phyloP scores from a whole-genome alignment of 768 basidiomycete genomes.

The Ephemerocybe angulata region DNA sequence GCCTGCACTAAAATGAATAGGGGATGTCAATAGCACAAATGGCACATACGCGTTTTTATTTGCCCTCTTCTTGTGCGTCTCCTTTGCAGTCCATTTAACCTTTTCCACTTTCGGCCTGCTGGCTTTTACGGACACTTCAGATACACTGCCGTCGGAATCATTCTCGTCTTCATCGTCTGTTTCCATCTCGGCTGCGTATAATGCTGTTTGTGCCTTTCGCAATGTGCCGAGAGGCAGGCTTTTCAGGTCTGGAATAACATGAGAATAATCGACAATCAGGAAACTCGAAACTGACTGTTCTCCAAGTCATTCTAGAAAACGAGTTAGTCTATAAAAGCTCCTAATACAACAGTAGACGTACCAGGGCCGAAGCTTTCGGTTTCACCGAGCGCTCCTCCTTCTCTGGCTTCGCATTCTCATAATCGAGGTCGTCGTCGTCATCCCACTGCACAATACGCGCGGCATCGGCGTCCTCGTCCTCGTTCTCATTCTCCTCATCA shows the following conservation, averaged over 20 bases:
- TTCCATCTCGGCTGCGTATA: conserved; percentile 39
- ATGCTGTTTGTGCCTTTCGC: conserved; percentile 57
- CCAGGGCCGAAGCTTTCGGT: conserved; percentile 30
- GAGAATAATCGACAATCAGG: not conserved
- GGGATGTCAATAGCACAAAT: conserved; percentile 1
- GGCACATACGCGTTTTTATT: conserved; percentile 83
- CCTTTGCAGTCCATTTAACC: conserved; percentile 38
- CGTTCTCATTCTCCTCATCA: conserved; percentile 11
- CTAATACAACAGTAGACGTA: conserved; percentile 11
- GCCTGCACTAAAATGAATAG: conserved; percentile 40
- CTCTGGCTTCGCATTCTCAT: conserved; percentile 41
- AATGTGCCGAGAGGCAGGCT: conserved; percentile 61
- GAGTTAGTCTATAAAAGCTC: not conserved
- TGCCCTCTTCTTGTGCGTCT: conserved; percentile 44
- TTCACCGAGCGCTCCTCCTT: conserved; percentile 29
- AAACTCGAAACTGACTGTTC: conserved; percentile 18
- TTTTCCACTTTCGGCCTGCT: conserved; percentile 33
- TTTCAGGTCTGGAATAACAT: conserved; percentile 45
- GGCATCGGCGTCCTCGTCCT: conserved; percentile 21
- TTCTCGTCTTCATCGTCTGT: conserved; percentile 36
- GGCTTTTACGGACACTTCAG: conserved; percentile 18
- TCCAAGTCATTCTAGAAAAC: conserved; percentile 21
- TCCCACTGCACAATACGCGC: conserved; percentile 18
- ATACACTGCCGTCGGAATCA: conserved; percentile 9
- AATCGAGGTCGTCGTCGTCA: conserved; percentile 25